Evolutionary conservation across 495 filamentous ascomycete genomes (phyloP).

Genomic region (Aspergillus incahuasiensis): DNA sequence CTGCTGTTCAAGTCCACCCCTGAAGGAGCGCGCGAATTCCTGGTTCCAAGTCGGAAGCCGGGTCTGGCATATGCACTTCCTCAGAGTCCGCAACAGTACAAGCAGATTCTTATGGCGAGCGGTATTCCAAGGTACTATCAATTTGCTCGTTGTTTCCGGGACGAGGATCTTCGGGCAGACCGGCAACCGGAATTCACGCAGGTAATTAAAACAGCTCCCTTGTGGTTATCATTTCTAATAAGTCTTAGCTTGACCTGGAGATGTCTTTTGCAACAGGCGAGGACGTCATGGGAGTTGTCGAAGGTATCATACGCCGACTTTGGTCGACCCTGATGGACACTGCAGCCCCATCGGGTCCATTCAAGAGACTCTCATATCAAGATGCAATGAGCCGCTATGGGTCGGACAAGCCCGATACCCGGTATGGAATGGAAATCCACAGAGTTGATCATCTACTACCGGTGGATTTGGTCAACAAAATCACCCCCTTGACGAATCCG

Average conservation of each 20-base stretch:
- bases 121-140: conserved; percentile 82
- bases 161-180: conserved; percentile 90
- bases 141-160: conserved; percentile 90
- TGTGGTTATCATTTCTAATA: conserved; percentile 1
- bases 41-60: conserved; percentile 78
- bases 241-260: conserved; percentile 75
- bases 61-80: conserved; percentile 85
- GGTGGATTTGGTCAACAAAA: conserved; percentile 63
- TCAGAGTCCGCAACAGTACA: conserved; percentile 97
- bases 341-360: conserved; percentile 40
- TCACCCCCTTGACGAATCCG: conserved; percentile 56
- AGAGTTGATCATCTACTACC: conserved; percentile 59
- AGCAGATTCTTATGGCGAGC: conserved; percentile 94
- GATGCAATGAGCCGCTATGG: conserved; percentile 78
- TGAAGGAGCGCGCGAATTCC: conserved; percentile 89
- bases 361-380: conserved; percentile 63
- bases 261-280: conserved; percentile 75
- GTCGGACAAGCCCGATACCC: conserved; percentile 86
- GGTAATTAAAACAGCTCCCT: conserved; percentile 35
- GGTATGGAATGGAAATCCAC: conserved; percentile 58
- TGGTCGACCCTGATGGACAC: conserved; percentile 46
- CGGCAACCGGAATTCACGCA: conserved; percentile 97
- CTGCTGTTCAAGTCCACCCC: conserved; percentile 96
- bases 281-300: conserved; percentile 68
- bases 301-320: conserved; percentile 57